Evolutionary conservation across 1,139 yeast genomes (phyloP), one percentile per base, ranked within the genome.

Genomic region (Suhomyces bolitotheri): DNA sequence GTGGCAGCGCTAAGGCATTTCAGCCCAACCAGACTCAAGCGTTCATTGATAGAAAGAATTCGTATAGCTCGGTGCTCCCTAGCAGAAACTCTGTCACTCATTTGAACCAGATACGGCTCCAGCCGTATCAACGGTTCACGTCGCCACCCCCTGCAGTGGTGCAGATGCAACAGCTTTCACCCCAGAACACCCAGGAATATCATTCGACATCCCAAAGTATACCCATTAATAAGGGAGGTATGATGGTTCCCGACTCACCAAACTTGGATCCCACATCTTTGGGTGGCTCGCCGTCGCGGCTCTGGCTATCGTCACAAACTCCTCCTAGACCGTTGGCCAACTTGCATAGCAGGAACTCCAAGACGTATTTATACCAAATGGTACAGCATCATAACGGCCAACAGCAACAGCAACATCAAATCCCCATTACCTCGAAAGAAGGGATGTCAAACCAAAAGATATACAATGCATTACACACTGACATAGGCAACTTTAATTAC

Each of bases 271-370:
- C 82, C 2, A 65, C 73, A 1, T 75, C 80, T 3, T 36, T 76
- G 13, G 74, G 75, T 3, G 78, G 77, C 1, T 74, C 80, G 3
- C 82, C 82, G 1, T 74, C 80, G 5, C 54, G 76, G 31, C 74
- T 76, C 44, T 72, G 78, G 71, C 56, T 77, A 27, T 63, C 71
- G 13, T 67, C 73, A 15, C 74, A 72, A 38, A 73, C 80, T 0
- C 81, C 81, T 1, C 80, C 82, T 6, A 44, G 60, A 23, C 55
- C 65, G 2, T 36, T 58, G 17, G 50, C 50, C n/a, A 49, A 46
- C 31, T 56, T 65, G 4, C 49, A 47, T 26, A 48, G 53, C 25
- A 38, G 48, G 22, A 46, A 41, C 24, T 43, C 54, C 3, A 36
- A 54, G 20, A 44, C 46, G 14, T 59, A 50, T 14, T 20, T 31